Conservation (phyloP, 192 early-diverging fungal species). For the Phlyctochytrium planicorne region DNA sequence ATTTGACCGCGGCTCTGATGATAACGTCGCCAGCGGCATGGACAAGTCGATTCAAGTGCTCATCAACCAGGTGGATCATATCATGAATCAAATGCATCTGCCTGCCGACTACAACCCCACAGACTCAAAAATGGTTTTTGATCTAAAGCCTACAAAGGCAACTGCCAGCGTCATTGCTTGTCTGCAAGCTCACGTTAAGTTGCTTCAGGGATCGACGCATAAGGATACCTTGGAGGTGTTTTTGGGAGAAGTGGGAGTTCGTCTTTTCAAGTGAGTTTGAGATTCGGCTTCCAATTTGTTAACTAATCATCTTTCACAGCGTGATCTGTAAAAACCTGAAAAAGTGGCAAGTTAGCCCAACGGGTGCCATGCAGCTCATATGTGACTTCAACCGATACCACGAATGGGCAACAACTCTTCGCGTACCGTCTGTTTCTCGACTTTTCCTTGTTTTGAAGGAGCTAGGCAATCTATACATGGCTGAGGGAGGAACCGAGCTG, state of each 20-base stretch:
- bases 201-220: constrained; percentile 75
- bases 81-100: constrained; percentile 71
- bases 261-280: constrained; percentile 78
- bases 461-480: constrained; percentile 78
- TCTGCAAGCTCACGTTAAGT: constrained; percentile 70
- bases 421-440: constrained; percentile 63
- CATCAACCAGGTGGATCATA: constrained; percentile 79
- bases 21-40: constrained; percentile 87
- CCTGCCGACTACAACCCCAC: constrained; percentile 68
- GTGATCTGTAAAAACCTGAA: constrained; percentile 83
- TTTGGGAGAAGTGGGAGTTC: constrained; percentile 81
- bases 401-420: constrained; percentile 63
- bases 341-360: constrained; percentile 72
- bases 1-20: constrained; percentile 84
- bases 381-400: constrained; percentile 78
- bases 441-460: constrained; percentile 79
- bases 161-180: constrained; percentile 76
- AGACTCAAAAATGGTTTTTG: constrained; percentile 47
- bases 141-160: constrained; percentile 77
- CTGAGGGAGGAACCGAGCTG: constrained; percentile 68
- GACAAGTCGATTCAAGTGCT: constrained; percentile 88
- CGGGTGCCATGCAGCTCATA: constrained; percentile 84
- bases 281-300: no score
- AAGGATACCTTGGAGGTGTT: constrained; percentile 87
- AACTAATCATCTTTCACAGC: constrained; percentile 36